phyloP scores from a whole-genome alignment of 345 rosid genomes.

The rapeseed (Brassica napus) region DNA sequence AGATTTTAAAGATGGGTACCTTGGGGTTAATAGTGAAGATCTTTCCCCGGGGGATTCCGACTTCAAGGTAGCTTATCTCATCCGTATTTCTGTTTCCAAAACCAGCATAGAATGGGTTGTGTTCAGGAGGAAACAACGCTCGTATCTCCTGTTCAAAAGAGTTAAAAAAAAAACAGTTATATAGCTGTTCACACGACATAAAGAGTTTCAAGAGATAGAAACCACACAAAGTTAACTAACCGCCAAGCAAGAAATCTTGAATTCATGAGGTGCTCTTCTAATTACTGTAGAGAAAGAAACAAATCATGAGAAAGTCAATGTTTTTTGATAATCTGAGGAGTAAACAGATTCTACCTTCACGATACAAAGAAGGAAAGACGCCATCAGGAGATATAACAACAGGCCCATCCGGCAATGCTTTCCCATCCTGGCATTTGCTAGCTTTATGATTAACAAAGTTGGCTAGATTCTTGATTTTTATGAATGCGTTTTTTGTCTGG shows the following conservation, averaged over 20 bases:
- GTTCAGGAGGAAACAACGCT: constrained; percentile 81
- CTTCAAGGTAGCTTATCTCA: constrained; percentile 95
- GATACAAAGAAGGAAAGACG: constrained; percentile 82
- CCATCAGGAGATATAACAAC: constrained; percentile 99
- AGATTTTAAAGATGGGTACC: constrained; percentile 45
- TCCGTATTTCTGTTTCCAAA: constrained; percentile 98
- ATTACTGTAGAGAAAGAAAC: constrained; percentile 57
- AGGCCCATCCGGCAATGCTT: constrained; percentile 95
- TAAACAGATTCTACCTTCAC: constrained; percentile 67
- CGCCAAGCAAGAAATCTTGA: constrained; percentile 99
- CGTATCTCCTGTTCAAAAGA: constrained; percentile 62
- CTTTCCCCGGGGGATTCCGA: constrained; percentile 94
- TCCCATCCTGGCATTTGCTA: constrained; percentile 65
- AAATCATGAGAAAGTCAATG: constrained; percentile 3
- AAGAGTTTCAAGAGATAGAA: constrained; percentile 9
- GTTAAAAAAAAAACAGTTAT: neutral
- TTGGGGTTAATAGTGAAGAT: constrained; percentile 93
- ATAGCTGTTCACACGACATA: neutral
- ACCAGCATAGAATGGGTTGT: constrained; percentile 97
- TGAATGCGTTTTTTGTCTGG: neutral
- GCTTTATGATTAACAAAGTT: constrained; percentile 3
- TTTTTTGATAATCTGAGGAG: neutral
- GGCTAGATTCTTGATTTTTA: neutral
- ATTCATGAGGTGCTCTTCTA: constrained; percentile 98
- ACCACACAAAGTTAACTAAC: constrained; percentile 47